A percentile compares a stretch with the other conserved stretches of the same genome.
phyloP scores from a whole-genome alignment of 2,329 filamentous ascomycete genomes.

The Grosmannia clavigera region DNA sequence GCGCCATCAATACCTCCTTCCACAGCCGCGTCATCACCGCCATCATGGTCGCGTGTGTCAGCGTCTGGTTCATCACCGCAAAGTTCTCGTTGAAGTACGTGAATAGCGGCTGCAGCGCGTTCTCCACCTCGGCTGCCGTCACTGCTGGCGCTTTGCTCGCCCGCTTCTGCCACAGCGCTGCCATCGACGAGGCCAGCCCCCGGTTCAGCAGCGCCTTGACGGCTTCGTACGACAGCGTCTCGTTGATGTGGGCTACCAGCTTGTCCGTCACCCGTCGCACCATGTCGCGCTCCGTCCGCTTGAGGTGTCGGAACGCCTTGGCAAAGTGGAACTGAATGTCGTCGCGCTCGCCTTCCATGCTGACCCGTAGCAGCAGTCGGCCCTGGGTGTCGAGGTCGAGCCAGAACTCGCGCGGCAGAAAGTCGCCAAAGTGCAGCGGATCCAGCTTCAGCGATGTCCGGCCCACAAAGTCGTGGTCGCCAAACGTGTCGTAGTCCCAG shows the following conservation, averaged over 20 bases:
- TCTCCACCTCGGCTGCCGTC: conserved; percentile 58
- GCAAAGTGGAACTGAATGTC: conserved; percentile 98
- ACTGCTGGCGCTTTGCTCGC: conserved; percentile 39
- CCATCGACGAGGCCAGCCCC: conserved; percentile 50
- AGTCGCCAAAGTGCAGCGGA: conserved; percentile 92
- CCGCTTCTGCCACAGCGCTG: conserved; percentile 54
- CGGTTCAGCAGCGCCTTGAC: conserved; percentile 62
- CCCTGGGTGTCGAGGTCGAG: conserved; percentile 94
- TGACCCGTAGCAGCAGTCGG: conserved; percentile 75
- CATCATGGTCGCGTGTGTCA: conserved; percentile 93
- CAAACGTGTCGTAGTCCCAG: conserved; percentile 96
- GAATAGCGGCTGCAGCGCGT: conserved; percentile 73
- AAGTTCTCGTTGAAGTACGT: conserved; percentile 98
- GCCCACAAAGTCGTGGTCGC: conserved; percentile 94
- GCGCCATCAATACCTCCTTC: conserved; percentile 92
- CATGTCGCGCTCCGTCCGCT: conserved; percentile 95
- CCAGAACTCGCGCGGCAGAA: conserved; percentile 93
- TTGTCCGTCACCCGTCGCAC: conserved; percentile 96
- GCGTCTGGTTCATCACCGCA: conserved; percentile 93
- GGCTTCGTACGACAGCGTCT: conserved; percentile 73
- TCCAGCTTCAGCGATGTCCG: conserved; percentile 97
- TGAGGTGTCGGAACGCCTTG: conserved; percentile 88
- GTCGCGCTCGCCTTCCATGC: conserved; percentile 96
- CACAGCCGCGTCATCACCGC: conserved; percentile 96
- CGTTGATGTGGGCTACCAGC: conserved; percentile 87